A percentile compares a stretch with the other conserved stretches of the same genome.
phyloP scores from a whole-genome alignment of 73 alveolate species.

The Stentor roeselii region DNA sequence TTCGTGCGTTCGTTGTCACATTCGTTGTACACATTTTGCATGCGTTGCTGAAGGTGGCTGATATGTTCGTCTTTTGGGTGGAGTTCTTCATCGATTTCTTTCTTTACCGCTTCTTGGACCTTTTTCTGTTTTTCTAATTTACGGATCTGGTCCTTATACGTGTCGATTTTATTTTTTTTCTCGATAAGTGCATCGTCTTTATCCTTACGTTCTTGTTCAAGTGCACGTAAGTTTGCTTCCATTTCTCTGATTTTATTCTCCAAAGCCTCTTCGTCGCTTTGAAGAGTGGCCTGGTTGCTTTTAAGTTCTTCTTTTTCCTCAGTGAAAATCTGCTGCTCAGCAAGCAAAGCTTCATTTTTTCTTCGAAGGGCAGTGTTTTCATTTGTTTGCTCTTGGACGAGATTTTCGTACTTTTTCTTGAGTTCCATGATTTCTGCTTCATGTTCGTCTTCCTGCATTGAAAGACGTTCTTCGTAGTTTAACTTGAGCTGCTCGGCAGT shows the following conservation, averaged over 20 bases:
- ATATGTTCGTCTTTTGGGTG: slow-evolving; percentile 86
- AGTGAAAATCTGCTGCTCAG: slow-evolving; percentile 35
- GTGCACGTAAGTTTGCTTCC: slow-evolving; percentile 53
- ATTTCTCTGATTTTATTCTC: slow-evolving; percentile 59
- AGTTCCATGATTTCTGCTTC: slow-evolving; percentile 67
- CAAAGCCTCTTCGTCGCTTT: slow-evolving; percentile 38
- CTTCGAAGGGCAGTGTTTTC: slow-evolving; percentile 35
- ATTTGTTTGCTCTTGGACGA: slow-evolving; percentile 36
- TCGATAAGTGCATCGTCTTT: slow-evolving; percentile 61
- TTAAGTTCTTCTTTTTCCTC: slow-evolving; percentile 41
- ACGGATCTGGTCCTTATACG: slow-evolving; percentile 74
- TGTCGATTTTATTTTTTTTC: slow-evolving; percentile 75
- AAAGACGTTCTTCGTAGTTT: slow-evolving; percentile 69
- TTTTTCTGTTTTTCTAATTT: slow-evolving; percentile 81
- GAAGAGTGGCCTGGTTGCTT: slow-evolving; percentile 40
- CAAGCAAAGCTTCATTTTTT: slow-evolving; percentile 46
- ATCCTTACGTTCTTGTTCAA: slow-evolving; percentile 66
- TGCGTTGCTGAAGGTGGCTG: slow-evolving; percentile 65
- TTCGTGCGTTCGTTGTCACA: slow-evolving; percentile 14
- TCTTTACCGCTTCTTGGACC: slow-evolving; percentile 76
- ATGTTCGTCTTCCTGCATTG: slow-evolving; percentile 74
- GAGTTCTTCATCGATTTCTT: slow-evolving; percentile 75
- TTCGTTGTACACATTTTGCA: slow-evolving; percentile 45
- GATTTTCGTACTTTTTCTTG: slow-evolving; percentile 39
- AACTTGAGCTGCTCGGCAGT: slow-evolving; percentile 64